phyloP scores from a whole-genome alignment of 2,329 filamentous ascomycete species.

The Cercospora sp. region DNA sequence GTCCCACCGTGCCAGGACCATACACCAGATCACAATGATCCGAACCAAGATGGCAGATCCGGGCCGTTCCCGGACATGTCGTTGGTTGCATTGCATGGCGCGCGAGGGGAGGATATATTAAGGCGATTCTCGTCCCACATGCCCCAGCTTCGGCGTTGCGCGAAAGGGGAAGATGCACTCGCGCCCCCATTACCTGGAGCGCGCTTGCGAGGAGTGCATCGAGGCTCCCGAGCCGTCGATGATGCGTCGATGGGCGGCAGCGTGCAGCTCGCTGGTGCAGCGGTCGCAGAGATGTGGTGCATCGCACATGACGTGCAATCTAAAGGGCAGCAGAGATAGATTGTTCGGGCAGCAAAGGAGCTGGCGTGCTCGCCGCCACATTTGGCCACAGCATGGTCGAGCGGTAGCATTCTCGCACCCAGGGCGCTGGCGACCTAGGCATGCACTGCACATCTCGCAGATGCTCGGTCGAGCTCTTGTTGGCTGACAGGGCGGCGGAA shows the following conservation, averaged over 20 bases:
- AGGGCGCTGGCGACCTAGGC: slow-evolving; percentile 22
- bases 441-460: slow-evolving; percentile 28
- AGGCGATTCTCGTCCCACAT: slow-evolving; percentile 28
- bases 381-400: slow-evolving; percentile 26
- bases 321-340: slow-evolving; percentile 22
- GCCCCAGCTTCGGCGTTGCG: slow-evolving; percentile 16
- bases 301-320: slow-evolving; percentile 30
- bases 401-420: slow-evolving; percentile 29
- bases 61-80: slow-evolving; percentile 23
- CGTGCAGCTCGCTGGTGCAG: slow-evolving; percentile 18
- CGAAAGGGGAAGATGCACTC: slow-evolving; percentile 25
- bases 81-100: slow-evolving; percentile 14
- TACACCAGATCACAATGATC: slow-evolving; percentile 19
- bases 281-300: slow-evolving; percentile 21
- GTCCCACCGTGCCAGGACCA: slow-evolving; percentile 3
- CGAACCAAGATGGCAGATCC: slow-evolving; percentile 29
- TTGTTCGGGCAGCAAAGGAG: slow-evolving; percentile 27
- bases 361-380: slow-evolving; percentile 25
- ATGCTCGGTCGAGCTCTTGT: slow-evolving; percentile 30
- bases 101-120: slow-evolving; percentile 23
- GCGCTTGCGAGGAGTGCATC: slow-evolving; percentile 13
- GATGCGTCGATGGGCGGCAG: slow-evolving; percentile 16
- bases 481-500: slow-evolving; percentile 16
- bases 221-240: slow-evolving; percentile 12
- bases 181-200: slow-evolving; percentile 9